A percentile compares a stretch with the other conserved stretches of the same genome.
These are phyloP conservation scores for Cystobasidium slooffiae DNA, from an alignment of 1,284 basidiomycete genomes.

Conservation along the genomic window DNA sequence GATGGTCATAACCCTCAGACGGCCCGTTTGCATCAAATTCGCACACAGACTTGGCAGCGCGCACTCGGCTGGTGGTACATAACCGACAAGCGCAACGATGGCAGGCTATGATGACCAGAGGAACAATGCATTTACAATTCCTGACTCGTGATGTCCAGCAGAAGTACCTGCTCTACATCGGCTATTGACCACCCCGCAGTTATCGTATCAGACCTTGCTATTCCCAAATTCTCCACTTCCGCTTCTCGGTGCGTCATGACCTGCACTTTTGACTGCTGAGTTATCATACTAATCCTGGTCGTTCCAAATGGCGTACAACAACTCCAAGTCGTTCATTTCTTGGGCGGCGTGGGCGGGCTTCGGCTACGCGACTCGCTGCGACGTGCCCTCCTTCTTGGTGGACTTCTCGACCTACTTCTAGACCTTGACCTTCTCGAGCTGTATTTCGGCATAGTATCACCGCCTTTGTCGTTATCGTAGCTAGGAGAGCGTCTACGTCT, in stretches of 20 bases:
- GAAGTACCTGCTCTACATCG: not conserved
- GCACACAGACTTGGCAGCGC: too few species aligned
- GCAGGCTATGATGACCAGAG: not conserved
- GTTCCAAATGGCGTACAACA: not conserved
- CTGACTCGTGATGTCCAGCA: not conserved
- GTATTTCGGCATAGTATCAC: constrained; percentile 6
- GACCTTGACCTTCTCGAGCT: constrained; percentile 13
- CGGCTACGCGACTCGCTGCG: not conserved
- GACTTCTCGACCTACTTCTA: constrained; percentile 8
- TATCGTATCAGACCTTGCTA: too few species aligned
- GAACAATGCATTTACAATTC: not conserved
- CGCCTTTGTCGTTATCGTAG: constrained; percentile 20
- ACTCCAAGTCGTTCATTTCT: not conserved
- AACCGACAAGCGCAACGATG: not conserved
- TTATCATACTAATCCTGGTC: not conserved
- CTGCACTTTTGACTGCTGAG: too few species aligned
- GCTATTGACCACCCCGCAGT: not conserved
- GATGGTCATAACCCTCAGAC: too few species aligned
- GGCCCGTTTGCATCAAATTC: too few species aligned
- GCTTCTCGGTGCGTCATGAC: too few species aligned
- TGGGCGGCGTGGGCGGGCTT: not conserved
- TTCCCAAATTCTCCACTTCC: too few species aligned
- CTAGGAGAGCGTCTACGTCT: constrained; percentile 14
- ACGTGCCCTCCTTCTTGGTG: not conserved
- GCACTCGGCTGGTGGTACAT: too few species aligned